These are phyloP conservation scores for Mortierella sp. DNA, from an alignment of 371 early-diverging fungal genomes.

Conservation along the genomic window DNA sequence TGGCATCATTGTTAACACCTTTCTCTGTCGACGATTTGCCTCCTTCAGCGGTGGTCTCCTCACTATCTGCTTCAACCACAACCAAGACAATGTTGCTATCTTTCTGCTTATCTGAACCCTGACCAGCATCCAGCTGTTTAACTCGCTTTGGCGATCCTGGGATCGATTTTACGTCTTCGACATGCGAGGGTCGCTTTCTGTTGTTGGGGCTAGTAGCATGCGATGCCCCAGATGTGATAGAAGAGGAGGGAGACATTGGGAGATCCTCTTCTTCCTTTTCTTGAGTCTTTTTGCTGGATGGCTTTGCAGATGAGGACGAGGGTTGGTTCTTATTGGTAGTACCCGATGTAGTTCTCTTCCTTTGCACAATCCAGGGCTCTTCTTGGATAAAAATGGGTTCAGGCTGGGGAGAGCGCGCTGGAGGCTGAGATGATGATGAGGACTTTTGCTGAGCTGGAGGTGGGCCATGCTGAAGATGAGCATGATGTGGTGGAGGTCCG, in stretches of 20 bases:
- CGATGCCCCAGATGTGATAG: slow-evolving; percentile 17
- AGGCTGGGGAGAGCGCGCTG: slow-evolving; percentile 20
- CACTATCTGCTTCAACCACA: slow-evolving; percentile 21
- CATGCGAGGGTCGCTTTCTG: slow-evolving; percentile 22
- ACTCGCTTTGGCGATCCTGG: slow-evolving; percentile 18
- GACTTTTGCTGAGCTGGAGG: slow-evolving; percentile 8
- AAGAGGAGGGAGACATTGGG: slow-evolving; percentile 29
- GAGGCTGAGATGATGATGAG: slow-evolving; percentile 5
- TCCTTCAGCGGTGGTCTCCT: background rate
- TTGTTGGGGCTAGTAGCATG: slow-evolving; percentile 13
- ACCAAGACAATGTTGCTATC: slow-evolving; percentile 23
- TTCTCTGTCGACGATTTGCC: background rate
- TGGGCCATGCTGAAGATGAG: slow-evolving; percentile 15
- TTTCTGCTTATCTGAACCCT: background rate
- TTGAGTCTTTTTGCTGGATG: slow-evolving; percentile 16
- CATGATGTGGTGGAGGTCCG: slow-evolving; percentile 24
- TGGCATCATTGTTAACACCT: background rate
- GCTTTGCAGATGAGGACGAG: background rate
- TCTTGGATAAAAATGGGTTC: slow-evolving; percentile 57
- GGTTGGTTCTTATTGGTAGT: slow-evolving; percentile 1
- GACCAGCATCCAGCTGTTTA: slow-evolving; percentile 14
- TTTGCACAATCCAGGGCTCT: slow-evolving; percentile 47
- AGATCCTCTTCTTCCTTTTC: slow-evolving; percentile 24
- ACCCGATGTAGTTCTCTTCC: slow-evolving; percentile 33
- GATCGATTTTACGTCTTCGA: slow-evolving; percentile 6